Evolutionary conservation across 148 eudicot genomes (phyloP).

Genomic region (Amaranthus hypochondriacus): DNA sequence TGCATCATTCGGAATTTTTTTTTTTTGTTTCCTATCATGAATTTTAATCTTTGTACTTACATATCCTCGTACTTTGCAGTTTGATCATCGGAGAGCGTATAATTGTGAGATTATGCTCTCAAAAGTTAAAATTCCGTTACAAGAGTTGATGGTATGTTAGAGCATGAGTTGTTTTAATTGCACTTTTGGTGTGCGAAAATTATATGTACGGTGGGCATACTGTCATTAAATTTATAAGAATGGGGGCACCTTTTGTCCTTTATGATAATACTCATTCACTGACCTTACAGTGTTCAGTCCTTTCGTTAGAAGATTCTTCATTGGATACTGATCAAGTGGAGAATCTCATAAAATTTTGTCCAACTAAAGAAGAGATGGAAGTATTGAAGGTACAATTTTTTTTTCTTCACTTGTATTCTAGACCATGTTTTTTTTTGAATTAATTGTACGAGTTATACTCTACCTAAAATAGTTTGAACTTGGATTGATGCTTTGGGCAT

Average conservation of each 20-base stretch:
- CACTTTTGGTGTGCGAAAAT: background rate
- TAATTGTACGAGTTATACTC: too few species aligned
- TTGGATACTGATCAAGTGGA: slow-evolving; percentile 89
- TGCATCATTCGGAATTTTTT: background rate
- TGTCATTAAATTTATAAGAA: background rate
- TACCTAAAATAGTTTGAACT: too few species aligned
- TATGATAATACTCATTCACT: background rate
- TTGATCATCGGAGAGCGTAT: slow-evolving; percentile 86
- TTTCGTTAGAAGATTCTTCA: slow-evolving; percentile 74
- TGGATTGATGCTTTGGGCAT: too few species aligned
- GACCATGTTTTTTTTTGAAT: too few species aligned
- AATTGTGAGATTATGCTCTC: slow-evolving; percentile 99
- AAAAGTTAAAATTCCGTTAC: slow-evolving; percentile 79
- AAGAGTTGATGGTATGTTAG: slow-evolving; percentile 65
- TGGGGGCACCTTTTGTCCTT: background rate
- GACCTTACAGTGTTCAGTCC: slow-evolving; percentile 55
- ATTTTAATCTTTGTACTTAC: background rate
- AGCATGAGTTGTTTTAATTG: background rate
- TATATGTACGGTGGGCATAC: background rate
- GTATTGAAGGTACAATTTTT: slow-evolving; percentile 54
- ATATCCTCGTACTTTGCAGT: slow-evolving; percentile 40
- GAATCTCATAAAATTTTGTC: slow-evolving; percentile 90
- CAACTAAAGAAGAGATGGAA: slow-evolving; percentile 96
- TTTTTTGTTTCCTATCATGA: background rate
- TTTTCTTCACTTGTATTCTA: too few species aligned